Evolutionary conservation across 495 filamentous ascomycete species (phyloP).

Genomic region (Tirmania nivea): DNA sequence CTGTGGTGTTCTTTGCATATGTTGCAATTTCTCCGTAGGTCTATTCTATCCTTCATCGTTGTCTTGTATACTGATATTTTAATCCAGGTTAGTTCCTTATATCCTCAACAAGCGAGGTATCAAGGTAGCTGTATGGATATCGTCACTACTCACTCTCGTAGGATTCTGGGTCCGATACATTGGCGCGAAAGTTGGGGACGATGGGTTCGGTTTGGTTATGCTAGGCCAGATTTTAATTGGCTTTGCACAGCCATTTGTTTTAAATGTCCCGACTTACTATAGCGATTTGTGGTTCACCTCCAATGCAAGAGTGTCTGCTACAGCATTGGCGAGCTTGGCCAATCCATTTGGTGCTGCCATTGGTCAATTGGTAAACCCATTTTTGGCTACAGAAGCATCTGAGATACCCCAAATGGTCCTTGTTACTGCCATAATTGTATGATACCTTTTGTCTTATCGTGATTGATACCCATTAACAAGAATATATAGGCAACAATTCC

Average conservation of each 20-base stretch:
- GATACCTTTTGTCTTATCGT: neutral
- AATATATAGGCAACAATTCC: conserved; percentile 31
- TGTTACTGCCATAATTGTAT: conserved; percentile 57
- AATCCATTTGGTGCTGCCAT: conserved; percentile 79
- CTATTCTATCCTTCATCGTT: neutral
- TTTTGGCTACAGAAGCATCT: conserved; percentile 37
- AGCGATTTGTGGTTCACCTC: conserved; percentile 90
- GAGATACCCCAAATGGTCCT: conserved; percentile 60
- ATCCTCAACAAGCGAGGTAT: conserved; percentile 60
- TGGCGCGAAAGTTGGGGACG: conserved; percentile 40
- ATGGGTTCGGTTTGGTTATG: conserved; percentile 54
- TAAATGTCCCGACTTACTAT: conserved; percentile 74
- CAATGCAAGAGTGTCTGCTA: conserved; percentile 62
- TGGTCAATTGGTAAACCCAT: conserved; percentile 64
- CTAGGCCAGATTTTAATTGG: conserved; percentile 89
- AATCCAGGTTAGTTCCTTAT: conserved; percentile 40
- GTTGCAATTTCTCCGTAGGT: conserved; percentile 26
- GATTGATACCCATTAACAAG: no score
- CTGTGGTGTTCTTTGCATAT: conserved; percentile 68
- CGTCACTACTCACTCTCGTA: conserved; percentile 47
- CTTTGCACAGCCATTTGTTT: conserved; percentile 76
- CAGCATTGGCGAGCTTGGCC: conserved; percentile 60
- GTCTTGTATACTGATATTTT: neutral
- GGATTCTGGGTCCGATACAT: conserved; percentile 92
- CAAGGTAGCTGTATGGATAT: conserved; percentile 50